Percentiles rank a stretch among this genome's conserved stretches.
Conservation (phyloP, 768 basidiomycete genomes). For the Tulasnella sp. region DNA sequence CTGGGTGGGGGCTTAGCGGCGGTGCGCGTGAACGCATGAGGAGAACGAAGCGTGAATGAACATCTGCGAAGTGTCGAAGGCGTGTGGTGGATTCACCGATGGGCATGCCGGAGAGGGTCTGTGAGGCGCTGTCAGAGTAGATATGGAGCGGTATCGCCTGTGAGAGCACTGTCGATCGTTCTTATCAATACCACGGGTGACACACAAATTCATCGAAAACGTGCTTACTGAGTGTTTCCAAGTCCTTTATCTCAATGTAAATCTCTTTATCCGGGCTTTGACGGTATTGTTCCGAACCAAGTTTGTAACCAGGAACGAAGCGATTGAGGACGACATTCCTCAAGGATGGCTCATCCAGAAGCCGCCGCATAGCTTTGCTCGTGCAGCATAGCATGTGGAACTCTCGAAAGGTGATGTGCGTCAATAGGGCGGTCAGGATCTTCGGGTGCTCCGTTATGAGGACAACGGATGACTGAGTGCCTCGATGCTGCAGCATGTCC, state of each 20-base stretch:
- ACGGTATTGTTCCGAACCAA: conserved; percentile 34
- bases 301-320: conserved; percentile 50
- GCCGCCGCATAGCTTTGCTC: conserved; percentile 28
- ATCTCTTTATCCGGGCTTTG: conserved; percentile 27
- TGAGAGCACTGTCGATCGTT: conserved; percentile 45
- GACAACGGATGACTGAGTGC: conserved; percentile 17
- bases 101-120: conserved; percentile 35
- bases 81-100: not conserved
- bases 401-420: conserved; percentile 30
- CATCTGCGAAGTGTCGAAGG: conserved; percentile 27
- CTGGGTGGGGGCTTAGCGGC: not conserved
- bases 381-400: conserved; percentile 33
- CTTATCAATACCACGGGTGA: not conserved
- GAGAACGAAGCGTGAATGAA: conserved; percentile 67
- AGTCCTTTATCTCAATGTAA: conserved; percentile 44
- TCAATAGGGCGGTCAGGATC: conserved; percentile 29
- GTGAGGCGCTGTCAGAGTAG: conserved; percentile 60
- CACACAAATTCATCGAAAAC: conserved; percentile 4
- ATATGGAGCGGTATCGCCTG: conserved; percentile 53
- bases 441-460: conserved; percentile 29
- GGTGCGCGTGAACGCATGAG: conserved; percentile 46
- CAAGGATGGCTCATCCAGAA: conserved; percentile 28
- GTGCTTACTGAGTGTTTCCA: conserved; percentile 55
- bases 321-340: conserved; percentile 34
- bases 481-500: not conserved